These are phyloP conservation scores for Lobosporangium transversale DNA, from an alignment of 192 early-diverging fungal genomes.

Conservation along the genomic window DNA sequence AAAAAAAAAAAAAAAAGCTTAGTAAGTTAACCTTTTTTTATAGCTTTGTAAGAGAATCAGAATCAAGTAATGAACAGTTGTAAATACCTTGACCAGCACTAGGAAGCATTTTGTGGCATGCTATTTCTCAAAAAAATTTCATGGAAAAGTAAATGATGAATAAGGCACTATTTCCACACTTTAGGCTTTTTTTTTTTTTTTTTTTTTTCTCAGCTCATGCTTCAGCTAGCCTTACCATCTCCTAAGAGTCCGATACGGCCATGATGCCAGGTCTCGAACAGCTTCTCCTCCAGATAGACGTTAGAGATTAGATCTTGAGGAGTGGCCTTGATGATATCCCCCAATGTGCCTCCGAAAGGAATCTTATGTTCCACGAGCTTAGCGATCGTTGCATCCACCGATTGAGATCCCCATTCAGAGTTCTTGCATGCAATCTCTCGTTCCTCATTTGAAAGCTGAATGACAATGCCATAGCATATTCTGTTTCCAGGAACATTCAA, in stretches of 20 bases:
- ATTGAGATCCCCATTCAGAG: conserved; percentile 19
- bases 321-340: conserved; percentile 33
- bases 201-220: no score
- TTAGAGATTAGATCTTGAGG: conserved; percentile 32
- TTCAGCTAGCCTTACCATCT: no score
- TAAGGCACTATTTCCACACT: no score
- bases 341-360: conserved; percentile 20
- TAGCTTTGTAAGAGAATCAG: no score
- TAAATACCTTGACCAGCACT: conserved; percentile 40
- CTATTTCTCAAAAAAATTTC: neutral
- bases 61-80: no score
- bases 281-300: conserved; percentile 36
- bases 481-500: conserved; percentile 9
- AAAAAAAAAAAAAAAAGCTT: neutral
- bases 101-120: conserved; percentile 36
- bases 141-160: no score
- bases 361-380: conserved; percentile 11
- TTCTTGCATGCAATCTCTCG: conserved; percentile 16
- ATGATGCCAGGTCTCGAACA: conserved; percentile 39
- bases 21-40: no score
- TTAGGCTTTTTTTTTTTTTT: no score
- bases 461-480: conserved; percentile 13
- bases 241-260: conserved; percentile 23
- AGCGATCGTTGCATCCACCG: neutral
- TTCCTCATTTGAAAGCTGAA: conserved; percentile 1